phyloP scores from a whole-genome alignment of 306 rosid genomes.

The Prunus salicina region DNA sequence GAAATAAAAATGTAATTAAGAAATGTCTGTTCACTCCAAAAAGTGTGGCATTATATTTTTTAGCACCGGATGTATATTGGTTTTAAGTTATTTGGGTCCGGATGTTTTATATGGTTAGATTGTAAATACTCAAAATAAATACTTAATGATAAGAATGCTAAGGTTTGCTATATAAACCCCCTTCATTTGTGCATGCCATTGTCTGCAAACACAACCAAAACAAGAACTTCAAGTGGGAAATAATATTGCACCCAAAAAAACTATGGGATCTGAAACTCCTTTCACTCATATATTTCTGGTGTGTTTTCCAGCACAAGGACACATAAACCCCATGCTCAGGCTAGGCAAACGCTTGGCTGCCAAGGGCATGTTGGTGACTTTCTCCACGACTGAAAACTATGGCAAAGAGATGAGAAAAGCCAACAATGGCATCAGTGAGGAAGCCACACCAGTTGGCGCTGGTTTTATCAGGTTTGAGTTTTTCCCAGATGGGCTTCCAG shows the following conservation, averaged over 20 bases:
- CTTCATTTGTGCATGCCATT: not conserved
- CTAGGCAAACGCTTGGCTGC: conserved; percentile 44
- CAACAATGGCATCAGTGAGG: conserved; percentile 9
- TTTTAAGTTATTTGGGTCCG: too few relatives aligned
- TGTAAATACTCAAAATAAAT: too few relatives aligned
- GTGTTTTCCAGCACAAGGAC: conserved; percentile 59
- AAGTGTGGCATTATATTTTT: too few relatives aligned
- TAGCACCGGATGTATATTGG: too few relatives aligned
- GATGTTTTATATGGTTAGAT: too few relatives aligned
- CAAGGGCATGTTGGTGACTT: conserved; percentile 46
- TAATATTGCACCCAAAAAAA: not conserved
- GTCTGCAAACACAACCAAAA: not conserved
- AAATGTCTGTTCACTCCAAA: too few relatives aligned
- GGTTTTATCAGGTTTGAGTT: conserved; percentile 54
- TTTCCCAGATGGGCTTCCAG: conserved; percentile 37
- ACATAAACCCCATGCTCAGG: conserved; percentile 60
- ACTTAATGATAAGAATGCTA: too few relatives aligned
- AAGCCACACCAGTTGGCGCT: conserved; percentile 13
- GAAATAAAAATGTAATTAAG: too few relatives aligned
- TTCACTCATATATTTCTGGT: conserved; percentile 44
- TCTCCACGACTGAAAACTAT: conserved; percentile 31
- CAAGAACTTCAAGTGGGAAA: not conserved
- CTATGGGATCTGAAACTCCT: conserved; percentile 7
- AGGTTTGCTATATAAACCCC: too few relatives aligned
- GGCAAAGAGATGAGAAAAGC: conserved; percentile 34